Evolutionary conservation across 1,139 yeast species (phyloP).

Genomic region (Pichia sp.): DNA sequence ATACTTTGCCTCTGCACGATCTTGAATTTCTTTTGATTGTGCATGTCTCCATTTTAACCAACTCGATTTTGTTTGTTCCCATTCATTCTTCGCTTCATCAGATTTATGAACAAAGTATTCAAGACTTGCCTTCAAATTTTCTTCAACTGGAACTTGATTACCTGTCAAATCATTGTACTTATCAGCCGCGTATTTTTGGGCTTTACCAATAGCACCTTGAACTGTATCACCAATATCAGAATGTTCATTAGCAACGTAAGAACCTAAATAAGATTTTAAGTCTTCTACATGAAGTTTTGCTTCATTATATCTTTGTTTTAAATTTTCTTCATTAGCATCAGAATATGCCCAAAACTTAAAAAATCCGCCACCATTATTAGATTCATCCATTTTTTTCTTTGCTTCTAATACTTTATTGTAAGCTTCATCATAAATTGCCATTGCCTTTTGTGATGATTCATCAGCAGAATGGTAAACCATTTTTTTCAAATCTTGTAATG

Average conservation of each 20-base stretch:
- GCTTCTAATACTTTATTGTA: conserved; percentile 11
- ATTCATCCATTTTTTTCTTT: conserved; percentile 6
- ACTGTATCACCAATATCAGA: background rate
- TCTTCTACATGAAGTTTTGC: conserved; percentile 7
- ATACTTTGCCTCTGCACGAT: conserved; percentile 9
- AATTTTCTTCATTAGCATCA: background rate
- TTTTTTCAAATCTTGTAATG: conserved; percentile 6
- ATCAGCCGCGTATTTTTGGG: conserved; percentile 36
- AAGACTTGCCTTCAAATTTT: conserved; percentile 10
- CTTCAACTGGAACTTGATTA: conserved; percentile 27
- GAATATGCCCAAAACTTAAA: conserved; percentile 11
- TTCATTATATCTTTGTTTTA: conserved; percentile 11
- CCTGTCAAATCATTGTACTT: conserved; percentile 32
- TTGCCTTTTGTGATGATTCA: conserved; percentile 11
- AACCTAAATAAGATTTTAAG: conserved; percentile 25
- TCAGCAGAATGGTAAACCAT: conserved; percentile 2
- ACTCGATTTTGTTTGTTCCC: conserved; percentile 12
- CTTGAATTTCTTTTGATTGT: conserved; percentile 8
- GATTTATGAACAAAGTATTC: conserved; percentile 8
- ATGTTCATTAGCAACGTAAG: conserved; percentile 13
- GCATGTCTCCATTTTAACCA: conserved; percentile 15
- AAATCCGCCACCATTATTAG: background rate
- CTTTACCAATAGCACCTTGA: conserved; percentile 21
- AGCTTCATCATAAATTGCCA: conserved; percentile 10
- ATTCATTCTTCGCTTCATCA: conserved; percentile 10